Conservation (phyloP, 139 green algal genomes). For the Coelastrella sp. region DNA sequence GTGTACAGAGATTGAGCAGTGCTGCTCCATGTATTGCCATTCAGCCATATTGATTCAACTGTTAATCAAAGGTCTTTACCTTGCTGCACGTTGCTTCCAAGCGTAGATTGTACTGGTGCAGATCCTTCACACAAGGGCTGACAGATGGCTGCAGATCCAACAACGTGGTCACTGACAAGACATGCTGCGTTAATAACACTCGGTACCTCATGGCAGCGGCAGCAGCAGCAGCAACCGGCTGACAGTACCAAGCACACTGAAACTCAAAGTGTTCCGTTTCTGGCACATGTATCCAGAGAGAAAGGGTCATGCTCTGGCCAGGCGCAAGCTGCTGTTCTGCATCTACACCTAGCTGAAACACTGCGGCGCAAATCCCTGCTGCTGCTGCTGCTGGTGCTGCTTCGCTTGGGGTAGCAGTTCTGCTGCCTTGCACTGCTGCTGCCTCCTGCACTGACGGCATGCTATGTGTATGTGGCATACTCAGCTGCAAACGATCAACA, state of each 20-base stretch:
- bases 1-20: no score
- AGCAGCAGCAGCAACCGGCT: constrained; percentile 47
- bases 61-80: no score
- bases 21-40: no score
- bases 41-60: no score
- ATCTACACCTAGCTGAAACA: neutral
- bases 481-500: neutral
- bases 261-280: constrained; percentile 54
- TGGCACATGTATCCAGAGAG: constrained; percentile 71
- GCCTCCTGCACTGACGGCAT: constrained; percentile 6
- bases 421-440: no score
- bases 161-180: constrained; percentile 60
- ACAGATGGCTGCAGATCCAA: constrained; percentile 55
- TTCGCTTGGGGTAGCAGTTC: no score
- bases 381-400: neutral
- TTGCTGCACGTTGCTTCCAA: constrained; percentile 51
- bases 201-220: constrained; percentile 61
- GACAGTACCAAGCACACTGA: constrained; percentile 65
- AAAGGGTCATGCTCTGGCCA: constrained; percentile 52
- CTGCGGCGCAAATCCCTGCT: constrained; percentile 17
- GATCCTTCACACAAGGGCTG: constrained; percentile 33
- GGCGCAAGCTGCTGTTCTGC: constrained; percentile 47
- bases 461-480: constrained; percentile 37
- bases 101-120: constrained; percentile 42
- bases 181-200: constrained; percentile 65